Evolutionary conservation across 2,329 filamentous ascomycete species (phyloP), one percentile per base, ranked within the genome.

Genomic region (Colletotrichum tofieldiae): DNA sequence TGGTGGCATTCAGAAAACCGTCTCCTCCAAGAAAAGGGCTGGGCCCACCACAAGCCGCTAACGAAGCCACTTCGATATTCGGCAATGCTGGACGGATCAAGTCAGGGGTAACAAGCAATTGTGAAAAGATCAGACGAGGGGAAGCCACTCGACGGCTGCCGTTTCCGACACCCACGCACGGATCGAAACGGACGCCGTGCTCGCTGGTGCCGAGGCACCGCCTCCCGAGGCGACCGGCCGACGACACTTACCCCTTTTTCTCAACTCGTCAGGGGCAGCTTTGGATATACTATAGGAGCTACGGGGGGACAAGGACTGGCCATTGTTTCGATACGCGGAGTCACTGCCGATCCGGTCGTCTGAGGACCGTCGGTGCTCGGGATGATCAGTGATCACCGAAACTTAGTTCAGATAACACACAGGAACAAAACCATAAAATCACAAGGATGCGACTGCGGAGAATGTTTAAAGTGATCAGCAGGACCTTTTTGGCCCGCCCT

Each of bases 401-500:
- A 35, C 52, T n/a, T 37, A 23, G 2, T 37, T 20, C 20, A 16
- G n/a, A 35, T 20, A 5, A 12, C 12, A 18, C 51, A 5, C 7
- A 18, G 7, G 4, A 3, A 32, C 4, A 5, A 20, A 51, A 37
- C 5, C 4, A 37, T 26, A 26, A 2, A 6, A 29, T 62, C 45
- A 63, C 35, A n/a, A 11, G 1, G 12, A 12, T 37, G 6, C n/a
- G 2, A 43, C 1, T 9, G 14, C 7, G 37, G 26, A 4, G n/a
- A 39, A n/a, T 1, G 1, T 29, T 39, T 54, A 7, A 54, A 43
- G 51, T 62, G 26, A 63, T 61, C 59, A 70, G 67, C 65, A 55
- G 59, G 65, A 55, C 65, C 52, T 59, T 43, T 29, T 29, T 41
- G 59, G 47, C n/a, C 66, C 60, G 60, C 66, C 45, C 32, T 72